Evolutionary conservation across 257 asterid genomes (phyloP).

Genomic region (Handroanthus guayacan): DNA sequence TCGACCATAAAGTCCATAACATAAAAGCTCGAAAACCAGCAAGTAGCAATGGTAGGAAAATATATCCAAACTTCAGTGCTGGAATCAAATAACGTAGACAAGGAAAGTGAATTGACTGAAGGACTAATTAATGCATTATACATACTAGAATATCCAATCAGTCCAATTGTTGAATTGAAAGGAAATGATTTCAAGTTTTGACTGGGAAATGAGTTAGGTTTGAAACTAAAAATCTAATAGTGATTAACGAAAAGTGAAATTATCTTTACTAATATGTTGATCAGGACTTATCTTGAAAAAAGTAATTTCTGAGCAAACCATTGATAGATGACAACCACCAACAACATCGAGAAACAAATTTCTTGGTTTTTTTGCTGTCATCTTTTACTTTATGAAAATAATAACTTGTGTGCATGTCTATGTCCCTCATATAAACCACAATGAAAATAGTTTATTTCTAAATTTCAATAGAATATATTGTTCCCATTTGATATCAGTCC

Average conservation of each 20-base stretch:
- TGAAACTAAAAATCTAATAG: not conserved
- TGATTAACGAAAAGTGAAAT: not conserved
- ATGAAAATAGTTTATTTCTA: no score
- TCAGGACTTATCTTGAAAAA: not conserved
- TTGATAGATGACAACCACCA: not conserved
- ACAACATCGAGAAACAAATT: not conserved
- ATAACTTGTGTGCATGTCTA: not conserved
- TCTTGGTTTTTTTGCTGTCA: not conserved
- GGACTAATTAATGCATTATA: conserved; percentile 11
- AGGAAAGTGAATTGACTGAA: conserved; percentile 16
- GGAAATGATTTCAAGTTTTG: conserved; percentile 6
- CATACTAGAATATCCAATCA: not conserved
- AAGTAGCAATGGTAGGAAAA: not conserved
- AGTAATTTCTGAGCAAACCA: not conserved
- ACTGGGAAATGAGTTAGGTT: conserved; percentile 2
- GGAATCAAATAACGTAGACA: conserved; percentile 4
- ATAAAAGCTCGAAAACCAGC: conserved; percentile 15
- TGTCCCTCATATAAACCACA: not conserved
- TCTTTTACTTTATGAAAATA: conserved; percentile 1
- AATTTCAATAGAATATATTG: not conserved
- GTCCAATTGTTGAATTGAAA: not conserved
- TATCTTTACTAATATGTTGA: conserved; percentile 7
- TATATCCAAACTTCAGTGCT: not conserved
- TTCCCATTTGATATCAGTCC: not conserved
- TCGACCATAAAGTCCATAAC: not conserved